These are phyloP conservation scores for Russula virescens DNA, from an alignment of 768 basidiomycete species.

Conservation along the genomic window DNA sequence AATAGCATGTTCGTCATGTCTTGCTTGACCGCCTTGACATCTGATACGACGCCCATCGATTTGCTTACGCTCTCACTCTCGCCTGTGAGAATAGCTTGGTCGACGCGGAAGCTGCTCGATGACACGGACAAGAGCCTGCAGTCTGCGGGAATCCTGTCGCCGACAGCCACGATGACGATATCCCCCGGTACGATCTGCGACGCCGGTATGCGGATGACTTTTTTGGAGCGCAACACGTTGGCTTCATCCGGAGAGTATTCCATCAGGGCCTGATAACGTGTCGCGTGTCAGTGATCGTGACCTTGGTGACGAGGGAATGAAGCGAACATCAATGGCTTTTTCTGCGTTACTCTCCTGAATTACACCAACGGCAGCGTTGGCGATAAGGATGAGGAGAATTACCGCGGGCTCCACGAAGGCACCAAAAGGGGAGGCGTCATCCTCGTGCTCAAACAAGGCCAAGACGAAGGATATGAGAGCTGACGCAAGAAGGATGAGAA, in stretches of 20 bases:
- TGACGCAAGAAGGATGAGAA: slow-evolving; percentile 91
- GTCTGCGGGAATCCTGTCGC: slow-evolving; percentile 94
- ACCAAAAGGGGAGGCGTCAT: slow-evolving; percentile 59
- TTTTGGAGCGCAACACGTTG: slow-evolving; percentile 74
- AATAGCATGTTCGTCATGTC: slow-evolving; percentile 98
- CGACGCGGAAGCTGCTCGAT: slow-evolving; percentile 89
- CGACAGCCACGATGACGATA: slow-evolving; percentile 84
- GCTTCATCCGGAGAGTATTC: slow-evolving; percentile 98
- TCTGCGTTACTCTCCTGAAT: slow-evolving; percentile 96
- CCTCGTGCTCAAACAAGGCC: slow-evolving; percentile 77
- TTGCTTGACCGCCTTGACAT: slow-evolving; percentile 85
- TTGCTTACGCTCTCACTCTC: slow-evolving; percentile 91
- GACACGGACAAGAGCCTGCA: slow-evolving; percentile 84
- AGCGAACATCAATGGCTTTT: slow-evolving; percentile 88
- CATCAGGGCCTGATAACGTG: slow-evolving; percentile 67
- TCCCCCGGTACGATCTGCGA: slow-evolving; percentile 93
- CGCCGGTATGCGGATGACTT: slow-evolving; percentile 69
- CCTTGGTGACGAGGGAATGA: not conserved
- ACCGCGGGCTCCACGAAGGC: slow-evolving; percentile 96
- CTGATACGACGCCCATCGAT: slow-evolving; percentile 57
- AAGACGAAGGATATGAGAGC: slow-evolving; percentile 91
- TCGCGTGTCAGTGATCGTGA: not conserved
- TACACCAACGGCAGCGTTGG: slow-evolving; percentile 96
- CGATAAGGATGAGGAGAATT: slow-evolving; percentile 91
- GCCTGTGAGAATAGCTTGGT: slow-evolving; percentile 95